These are phyloP conservation scores for Capronia epimyces DNA, from an alignment of 2,329 filamentous ascomycete genomes.

Conservation along the genomic window DNA sequence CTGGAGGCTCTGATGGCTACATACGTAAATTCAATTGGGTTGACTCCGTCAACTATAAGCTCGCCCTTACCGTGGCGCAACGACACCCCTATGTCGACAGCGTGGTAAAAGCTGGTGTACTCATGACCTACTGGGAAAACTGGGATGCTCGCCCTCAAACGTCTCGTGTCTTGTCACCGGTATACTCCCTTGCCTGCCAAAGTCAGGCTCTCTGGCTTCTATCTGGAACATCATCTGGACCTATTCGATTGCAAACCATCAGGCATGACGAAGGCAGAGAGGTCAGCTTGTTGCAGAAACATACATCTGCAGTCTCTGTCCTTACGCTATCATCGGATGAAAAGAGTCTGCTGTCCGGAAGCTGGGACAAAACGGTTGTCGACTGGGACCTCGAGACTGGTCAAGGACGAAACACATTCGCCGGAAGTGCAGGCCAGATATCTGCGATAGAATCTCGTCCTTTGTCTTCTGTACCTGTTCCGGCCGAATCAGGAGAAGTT, in stretches of 20 bases:
- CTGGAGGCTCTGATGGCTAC: constrained; percentile 88
- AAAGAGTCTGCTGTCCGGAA: constrained; percentile 78
- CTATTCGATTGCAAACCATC: constrained; percentile 88
- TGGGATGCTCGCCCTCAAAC: constrained; percentile 59
- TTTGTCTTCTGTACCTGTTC: constrained; percentile 66
- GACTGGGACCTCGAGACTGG: constrained; percentile 96
- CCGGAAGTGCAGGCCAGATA: constrained; percentile 74
- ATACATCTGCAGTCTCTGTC: constrained; percentile 88
- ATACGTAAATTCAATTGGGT: constrained; percentile 95
- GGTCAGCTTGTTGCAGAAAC: constrained; percentile 72
- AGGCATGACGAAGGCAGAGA: constrained; percentile 91
- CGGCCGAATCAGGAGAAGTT: constrained; percentile 60
- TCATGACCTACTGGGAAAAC: constrained; percentile 98
- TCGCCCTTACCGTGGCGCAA: constrained; percentile 89
- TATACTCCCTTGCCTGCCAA: constrained; percentile 90
- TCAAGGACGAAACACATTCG: constrained; percentile 67
- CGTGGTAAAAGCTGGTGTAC: constrained; percentile 86
- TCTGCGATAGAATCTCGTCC: constrained; percentile 83
- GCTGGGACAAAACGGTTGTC: constrained; percentile 90
- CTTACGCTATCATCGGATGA: constrained; percentile 78
- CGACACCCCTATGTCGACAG: constrained; percentile 95
- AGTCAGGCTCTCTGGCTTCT: constrained; percentile 86
- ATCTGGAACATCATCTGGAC: constrained; percentile 82
- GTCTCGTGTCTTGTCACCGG: constrained; percentile 55
- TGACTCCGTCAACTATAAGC: constrained; percentile 90